These are phyloP conservation scores for Boletus reticulatus DNA, from an alignment of 768 basidiomycete species.

Conservation along the genomic window DNA sequence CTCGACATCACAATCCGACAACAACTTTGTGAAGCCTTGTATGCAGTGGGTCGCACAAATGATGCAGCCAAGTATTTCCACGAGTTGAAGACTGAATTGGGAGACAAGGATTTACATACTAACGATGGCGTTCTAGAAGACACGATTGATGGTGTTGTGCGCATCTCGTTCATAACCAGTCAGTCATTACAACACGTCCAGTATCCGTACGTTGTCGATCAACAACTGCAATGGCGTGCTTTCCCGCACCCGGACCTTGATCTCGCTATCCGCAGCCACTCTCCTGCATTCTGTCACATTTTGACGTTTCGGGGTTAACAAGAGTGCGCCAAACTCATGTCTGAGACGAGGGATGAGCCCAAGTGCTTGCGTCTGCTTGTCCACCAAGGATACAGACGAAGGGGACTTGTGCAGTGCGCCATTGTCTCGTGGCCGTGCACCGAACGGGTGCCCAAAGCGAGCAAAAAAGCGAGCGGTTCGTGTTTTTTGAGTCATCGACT, in stretches of 20 bases:
- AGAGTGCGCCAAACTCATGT: not conserved
- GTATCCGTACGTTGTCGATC: not conserved
- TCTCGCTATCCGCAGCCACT: not conserved
- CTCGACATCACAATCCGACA: not conserved
- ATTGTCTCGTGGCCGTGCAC: not conserved
- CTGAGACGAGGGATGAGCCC: not conserved
- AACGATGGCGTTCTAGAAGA: not conserved
- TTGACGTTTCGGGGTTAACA: not conserved
- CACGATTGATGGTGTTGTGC: too few relatives aligned
- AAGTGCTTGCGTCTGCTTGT: not conserved
- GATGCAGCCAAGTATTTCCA: not conserved
- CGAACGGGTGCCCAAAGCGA: not conserved
- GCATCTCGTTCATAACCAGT: not conserved
- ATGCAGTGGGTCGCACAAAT: not conserved
- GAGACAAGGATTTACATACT: not conserved
- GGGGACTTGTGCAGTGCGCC: not conserved
- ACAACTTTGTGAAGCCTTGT: not conserved
- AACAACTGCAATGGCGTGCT: not conserved
- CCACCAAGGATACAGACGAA: not conserved
- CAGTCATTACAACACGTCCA: not conserved
- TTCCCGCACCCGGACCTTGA: not conserved
- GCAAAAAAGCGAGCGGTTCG: not conserved
- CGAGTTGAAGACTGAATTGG: too few relatives aligned
- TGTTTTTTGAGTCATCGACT: too few relatives aligned
- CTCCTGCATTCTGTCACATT: not conserved